Base-by-base conservation (phyloP, 768 basidiomycete species). In the Suillus occidentalis region DNA sequence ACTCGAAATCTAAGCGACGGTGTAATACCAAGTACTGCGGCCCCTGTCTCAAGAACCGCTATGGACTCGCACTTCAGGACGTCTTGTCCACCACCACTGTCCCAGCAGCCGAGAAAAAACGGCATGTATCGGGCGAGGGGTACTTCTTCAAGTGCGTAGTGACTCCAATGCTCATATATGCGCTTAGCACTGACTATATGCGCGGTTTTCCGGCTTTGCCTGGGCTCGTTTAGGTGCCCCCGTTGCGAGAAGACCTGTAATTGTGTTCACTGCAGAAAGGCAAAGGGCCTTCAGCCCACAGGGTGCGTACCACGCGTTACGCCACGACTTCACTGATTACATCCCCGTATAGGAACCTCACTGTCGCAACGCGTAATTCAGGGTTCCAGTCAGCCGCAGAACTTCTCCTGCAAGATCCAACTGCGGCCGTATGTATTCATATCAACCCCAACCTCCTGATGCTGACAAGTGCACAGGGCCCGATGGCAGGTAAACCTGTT, bases 171-270 rank as follows among this genome's bases (percentile, higher is more conserved):
- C 61, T 62, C 34, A 53, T 42, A 42, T 52, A 65, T 62, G 62
- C 58, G 18, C 25, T 47, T 57, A 61, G 45, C 62, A 68, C 68
- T 68, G 55, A 63, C 64, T 25, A 63, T 68, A 65, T 59, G 60
- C 56, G 40, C 13, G 53, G 14, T 42, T 25, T 57, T 40, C 22
- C 3, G 16, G 10, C 22, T 28, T 25, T 25, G 25, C 22, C n/a
- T 56, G 55, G 2, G 6, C 34, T 36, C 34, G 60, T 52, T 34
- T 67, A 92, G 90, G 72, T 93, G 91, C 67, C 89, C 89, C 5
- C 84, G 81, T 68, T 93, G 91, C 65, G 77, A 82, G 60, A 86
- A 83, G 68, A 76, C 80, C 12, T 93, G 91, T 75, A 90, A 87
- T 72, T 93, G 91, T 67, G 79, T 82, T 49, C 73, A 72, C 5